Percentiles rank a stretch among this genome's conserved stretches.
Conservation (phyloP, 2,329 filamentous ascomycete genomes). For the Trichoderma brevicompactum region DNA sequence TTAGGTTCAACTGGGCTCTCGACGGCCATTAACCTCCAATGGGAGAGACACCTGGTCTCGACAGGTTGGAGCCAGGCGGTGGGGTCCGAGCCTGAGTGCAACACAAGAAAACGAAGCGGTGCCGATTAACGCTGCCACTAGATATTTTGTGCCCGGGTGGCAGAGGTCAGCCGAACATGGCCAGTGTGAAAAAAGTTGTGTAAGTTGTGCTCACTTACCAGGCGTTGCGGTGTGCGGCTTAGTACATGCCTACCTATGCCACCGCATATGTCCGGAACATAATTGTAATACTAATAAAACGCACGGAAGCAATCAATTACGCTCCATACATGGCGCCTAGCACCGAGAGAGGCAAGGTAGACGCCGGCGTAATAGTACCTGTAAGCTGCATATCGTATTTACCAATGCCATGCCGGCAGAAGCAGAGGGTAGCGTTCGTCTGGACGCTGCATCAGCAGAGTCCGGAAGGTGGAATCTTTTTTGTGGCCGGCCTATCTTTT, state of each 20-base stretch:
- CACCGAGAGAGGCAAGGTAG: no score
- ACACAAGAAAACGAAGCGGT: conserved; percentile 16
- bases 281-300: no score
- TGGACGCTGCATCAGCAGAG: not conserved
- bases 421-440: not conserved
- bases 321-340: no score
- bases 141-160: not conserved
- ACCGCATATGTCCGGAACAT: no score
- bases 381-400: conserved; percentile 26
- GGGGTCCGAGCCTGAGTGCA: conserved; percentile 27
- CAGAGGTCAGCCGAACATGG: not conserved
- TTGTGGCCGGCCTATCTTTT: no score
- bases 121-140: conserved; percentile 8
- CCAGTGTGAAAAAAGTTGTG: not conserved
- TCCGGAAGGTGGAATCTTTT: not conserved
- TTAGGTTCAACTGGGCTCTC: conserved; percentile 16
- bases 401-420: conserved; percentile 22
- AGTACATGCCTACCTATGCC: no score
- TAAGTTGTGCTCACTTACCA: not conserved
- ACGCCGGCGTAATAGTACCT: not conserved
- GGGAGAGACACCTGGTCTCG: not conserved
- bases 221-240: conserved; percentile 3
- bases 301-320: no score
- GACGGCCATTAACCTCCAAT: conserved; percentile 26
- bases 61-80: conserved; percentile 14